Conservation (phyloP, 2,329 filamentous ascomycete genomes). For the Polychaeton citri region DNA sequence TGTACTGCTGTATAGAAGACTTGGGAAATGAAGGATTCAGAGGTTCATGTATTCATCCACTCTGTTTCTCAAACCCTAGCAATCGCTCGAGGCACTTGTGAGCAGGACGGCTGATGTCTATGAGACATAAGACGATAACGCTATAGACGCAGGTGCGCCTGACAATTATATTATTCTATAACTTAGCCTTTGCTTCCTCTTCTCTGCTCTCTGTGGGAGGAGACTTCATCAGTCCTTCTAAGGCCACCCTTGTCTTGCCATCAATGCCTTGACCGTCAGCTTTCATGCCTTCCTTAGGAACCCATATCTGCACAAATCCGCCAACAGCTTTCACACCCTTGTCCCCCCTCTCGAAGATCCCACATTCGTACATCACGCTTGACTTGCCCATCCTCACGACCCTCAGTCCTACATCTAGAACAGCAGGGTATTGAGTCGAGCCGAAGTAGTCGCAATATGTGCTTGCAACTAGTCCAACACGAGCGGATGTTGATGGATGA, state of each 20-base stretch:
- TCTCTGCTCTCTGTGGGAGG: neutral
- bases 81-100: no score
- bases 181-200: neutral
- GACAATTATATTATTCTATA: no score
- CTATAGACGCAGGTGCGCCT: no score
- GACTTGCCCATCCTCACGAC: conserved; percentile 75
- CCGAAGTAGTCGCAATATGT: conserved; percentile 77
- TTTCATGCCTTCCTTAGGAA: conserved; percentile 22
- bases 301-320: conserved; percentile 77
- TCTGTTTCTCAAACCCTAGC: no score
- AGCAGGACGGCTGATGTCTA: no score
- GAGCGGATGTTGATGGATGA: conserved; percentile 52
- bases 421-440: conserved; percentile 66
- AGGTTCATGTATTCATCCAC: no score
- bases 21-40: no score
- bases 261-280: neutral
- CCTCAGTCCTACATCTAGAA: conserved; percentile 67
- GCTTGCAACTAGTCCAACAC: conserved; percentile 75
- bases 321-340: conserved; percentile 71
- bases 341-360: conserved; percentile 63
- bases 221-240: neutral
- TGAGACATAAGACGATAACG: no score
- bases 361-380: conserved; percentile 83
- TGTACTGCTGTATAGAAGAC: conserved; percentile 7
- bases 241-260: neutral